Percentiles rank a stretch among this genome's conserved stretches.
Conservation (phyloP, 257 asterid genomes). For the Solanum etuberosum region DNA sequence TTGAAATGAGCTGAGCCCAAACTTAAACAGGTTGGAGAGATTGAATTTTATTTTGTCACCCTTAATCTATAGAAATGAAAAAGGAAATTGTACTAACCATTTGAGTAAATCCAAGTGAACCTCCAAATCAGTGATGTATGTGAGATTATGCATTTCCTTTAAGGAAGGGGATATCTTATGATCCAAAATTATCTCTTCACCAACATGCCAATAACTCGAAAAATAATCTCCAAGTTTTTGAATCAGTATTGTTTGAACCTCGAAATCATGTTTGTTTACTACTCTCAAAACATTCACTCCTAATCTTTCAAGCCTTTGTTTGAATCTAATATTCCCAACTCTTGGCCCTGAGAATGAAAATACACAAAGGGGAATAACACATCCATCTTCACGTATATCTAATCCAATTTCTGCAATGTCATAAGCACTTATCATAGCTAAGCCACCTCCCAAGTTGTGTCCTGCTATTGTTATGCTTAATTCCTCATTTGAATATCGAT, state of each 20-base stretch:
- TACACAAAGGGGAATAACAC: not conserved
- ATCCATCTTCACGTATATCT: not conserved
- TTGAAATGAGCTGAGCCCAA: no score
- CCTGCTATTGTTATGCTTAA: constrained; percentile 1
- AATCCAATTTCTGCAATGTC: constrained; percentile 16
- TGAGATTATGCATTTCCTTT: constrained; percentile 7
- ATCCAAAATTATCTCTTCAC: constrained; percentile 28
- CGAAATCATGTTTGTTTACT: constrained; percentile 6
- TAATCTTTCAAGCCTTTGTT: not conserved
- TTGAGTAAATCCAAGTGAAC: constrained; percentile 35
- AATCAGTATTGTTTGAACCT: not conserved
- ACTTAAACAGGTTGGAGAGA: no score
- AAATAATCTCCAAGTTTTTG: not conserved
- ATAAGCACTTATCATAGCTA: constrained; percentile 19
- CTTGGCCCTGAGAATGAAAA: constrained; percentile 14
- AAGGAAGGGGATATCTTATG: constrained; percentile 22
- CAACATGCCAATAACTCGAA: not conserved
- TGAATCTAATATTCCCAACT: constrained; percentile 9
- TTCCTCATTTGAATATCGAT: no score
- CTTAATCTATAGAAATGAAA: not conserved
- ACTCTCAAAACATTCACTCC: constrained; percentile 13
- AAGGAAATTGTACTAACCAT: constrained; percentile 18
- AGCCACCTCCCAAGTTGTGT: constrained; percentile 17
- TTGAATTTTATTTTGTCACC: not conserved
- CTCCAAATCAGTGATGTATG: constrained; percentile 29